A percentile compares a stretch with the other conserved stretches of the same genome.
Evolutionary conservation across 1,139 yeast species (phyloP).

Genomic region (Protomyces pachydermus): DNA sequence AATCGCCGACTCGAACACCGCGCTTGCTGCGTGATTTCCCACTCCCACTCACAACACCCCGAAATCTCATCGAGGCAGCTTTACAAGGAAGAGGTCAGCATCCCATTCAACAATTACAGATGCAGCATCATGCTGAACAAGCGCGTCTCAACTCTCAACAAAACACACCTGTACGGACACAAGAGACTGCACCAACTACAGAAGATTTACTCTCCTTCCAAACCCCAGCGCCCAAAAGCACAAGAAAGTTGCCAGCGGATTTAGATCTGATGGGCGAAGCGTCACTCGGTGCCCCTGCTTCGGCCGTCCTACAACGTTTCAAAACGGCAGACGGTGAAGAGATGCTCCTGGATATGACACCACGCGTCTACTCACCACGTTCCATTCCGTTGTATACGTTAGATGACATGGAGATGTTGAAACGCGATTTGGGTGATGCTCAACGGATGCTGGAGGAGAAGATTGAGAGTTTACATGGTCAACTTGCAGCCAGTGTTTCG

Average conservation of each 20-base stretch:
- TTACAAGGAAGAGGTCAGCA: slow-evolving; percentile 10
- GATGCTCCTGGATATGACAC: slow-evolving; percentile 23
- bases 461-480: slow-evolving; percentile 2
- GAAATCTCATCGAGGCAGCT: slow-evolving; percentile 11
- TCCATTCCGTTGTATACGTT: slow-evolving; percentile 22
- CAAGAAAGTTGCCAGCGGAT: not conserved
- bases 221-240: slow-evolving; percentile 11
- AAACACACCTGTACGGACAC: not conserved
- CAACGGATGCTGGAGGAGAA: slow-evolving; percentile 5
- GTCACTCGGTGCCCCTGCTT: not conserved
- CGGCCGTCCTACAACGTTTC: slow-evolving; percentile 1
- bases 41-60: slow-evolving; percentile 18
- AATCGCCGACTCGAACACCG: slow-evolving; percentile 18
- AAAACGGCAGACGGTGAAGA: slow-evolving; percentile 19
- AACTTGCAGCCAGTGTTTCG: slow-evolving; percentile 16
- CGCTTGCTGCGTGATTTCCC: slow-evolving; percentile 11
- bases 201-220: slow-evolving; percentile 20
- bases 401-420: slow-evolving; percentile 18
- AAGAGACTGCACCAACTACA: not conserved
- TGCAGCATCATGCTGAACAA: not conserved
- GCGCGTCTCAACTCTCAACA: not conserved
- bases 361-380: slow-evolving; percentile 19
- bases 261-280: not conserved
- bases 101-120: not conserved
- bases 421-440: slow-evolving; percentile 9